Evolutionary conservation across 306 rosid genomes (phyloP).

Genomic region (Malus sylvestris): DNA sequence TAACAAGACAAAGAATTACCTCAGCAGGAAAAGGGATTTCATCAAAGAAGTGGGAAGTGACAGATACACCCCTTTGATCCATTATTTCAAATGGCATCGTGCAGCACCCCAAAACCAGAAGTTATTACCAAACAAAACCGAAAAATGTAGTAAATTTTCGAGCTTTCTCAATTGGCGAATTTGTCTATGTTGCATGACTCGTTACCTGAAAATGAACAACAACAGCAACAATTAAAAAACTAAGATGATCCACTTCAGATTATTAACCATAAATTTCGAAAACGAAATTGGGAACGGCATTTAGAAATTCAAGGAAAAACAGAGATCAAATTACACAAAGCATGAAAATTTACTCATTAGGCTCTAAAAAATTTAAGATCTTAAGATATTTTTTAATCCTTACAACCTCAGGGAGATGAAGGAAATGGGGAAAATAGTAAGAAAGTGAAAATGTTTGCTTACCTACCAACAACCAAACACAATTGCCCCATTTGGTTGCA

Average conservation of each 20-base stretch:
- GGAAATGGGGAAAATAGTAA: background rate
- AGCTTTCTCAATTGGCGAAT: conserved; percentile 20
- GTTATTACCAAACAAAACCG: conserved; percentile 1
- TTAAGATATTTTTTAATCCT: background rate
- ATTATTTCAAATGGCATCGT: conserved; percentile 70
- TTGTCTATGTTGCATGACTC: conserved; percentile 13
- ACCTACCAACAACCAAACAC: conserved; percentile 63
- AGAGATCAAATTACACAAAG: background rate
- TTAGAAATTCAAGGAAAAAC: background rate
- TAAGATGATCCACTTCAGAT: background rate
- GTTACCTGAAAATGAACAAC: conserved; percentile 26
- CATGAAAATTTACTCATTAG: background rate
- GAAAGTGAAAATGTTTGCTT: conserved; percentile 19
- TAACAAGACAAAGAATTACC: conserved; percentile 23
- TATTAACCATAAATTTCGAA: background rate
- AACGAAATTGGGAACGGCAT: background rate
- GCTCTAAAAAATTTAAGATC: background rate
- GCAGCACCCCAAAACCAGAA: conserved; percentile 29
- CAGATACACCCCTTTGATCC: conserved; percentile 56
- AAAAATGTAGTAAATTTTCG: conserved; percentile 13
- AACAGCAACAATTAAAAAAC: background rate
- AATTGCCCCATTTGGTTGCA: conserved; percentile 21
- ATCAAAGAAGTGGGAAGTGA: conserved; percentile 55
- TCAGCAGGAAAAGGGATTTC: conserved; percentile 54
- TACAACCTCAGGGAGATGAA: background rate